Conservation (phyloP, 306 rosid species). For the Citrullus colocynthis region DNA sequence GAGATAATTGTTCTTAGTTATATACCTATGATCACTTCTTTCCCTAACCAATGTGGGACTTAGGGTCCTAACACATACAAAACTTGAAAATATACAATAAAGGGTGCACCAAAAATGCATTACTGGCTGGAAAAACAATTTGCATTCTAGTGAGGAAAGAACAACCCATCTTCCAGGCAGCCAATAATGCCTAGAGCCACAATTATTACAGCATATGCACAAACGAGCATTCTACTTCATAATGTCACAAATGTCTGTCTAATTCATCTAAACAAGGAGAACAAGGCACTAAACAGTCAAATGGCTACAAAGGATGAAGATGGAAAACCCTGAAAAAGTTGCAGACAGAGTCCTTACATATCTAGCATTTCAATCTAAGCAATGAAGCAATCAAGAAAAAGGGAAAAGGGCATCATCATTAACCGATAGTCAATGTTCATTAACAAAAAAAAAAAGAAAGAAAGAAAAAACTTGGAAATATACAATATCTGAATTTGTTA, state of each 20-base stretch:
- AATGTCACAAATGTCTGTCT: not conserved
- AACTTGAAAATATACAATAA: not conserved
- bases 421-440: not conserved
- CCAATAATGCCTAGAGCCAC: slow-evolving; percentile 34
- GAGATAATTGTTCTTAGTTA: too few relatives aligned
- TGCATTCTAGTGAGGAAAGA: slow-evolving; percentile 21
- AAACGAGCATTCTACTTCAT: not conserved
- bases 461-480: too few relatives aligned
- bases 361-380: not conserved
- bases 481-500: too few relatives aligned
- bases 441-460: too few relatives aligned
- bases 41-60: too few relatives aligned
- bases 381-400: not conserved
- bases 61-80: not conserved
- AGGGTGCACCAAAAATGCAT: slow-evolving; percentile 44
- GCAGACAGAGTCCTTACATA: not conserved
- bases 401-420: not conserved
- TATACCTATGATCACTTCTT: too few relatives aligned
- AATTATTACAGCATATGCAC: not conserved
- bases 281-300: not conserved
- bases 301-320: not conserved
- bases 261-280: not conserved
- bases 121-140: slow-evolving; percentile 16
- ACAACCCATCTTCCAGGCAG: slow-evolving; percentile 62
- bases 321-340: not conserved